phyloP scores from a whole-genome alignment of 495 filamentous ascomycete genomes.

The Aspergillus incahuasiensis region DNA sequence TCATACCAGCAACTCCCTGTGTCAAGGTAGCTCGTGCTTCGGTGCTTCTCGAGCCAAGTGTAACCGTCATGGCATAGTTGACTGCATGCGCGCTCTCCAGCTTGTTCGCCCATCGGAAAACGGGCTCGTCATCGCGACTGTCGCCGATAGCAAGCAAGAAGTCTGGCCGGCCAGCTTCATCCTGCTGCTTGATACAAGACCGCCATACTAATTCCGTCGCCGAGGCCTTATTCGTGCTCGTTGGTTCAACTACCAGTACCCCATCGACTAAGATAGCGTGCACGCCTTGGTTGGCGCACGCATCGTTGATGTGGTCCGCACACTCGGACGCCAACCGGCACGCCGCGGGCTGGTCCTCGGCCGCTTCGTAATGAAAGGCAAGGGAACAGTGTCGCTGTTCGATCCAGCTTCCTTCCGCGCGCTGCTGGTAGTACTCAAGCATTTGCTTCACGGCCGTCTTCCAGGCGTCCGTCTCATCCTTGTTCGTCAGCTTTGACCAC shows the following conservation, averaged over 20 bases:
- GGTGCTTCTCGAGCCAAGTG: conserved; percentile 77
- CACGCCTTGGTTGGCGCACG: conserved; percentile 73
- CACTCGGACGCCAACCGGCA: conserved; percentile 76
- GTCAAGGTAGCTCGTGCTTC: conserved; percentile 81
- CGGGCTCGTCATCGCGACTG: conserved; percentile 84
- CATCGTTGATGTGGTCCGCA: conserved; percentile 89
- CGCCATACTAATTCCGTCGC: conserved; percentile 67
- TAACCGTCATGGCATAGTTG: conserved; percentile 72
- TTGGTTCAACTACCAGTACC: conserved; percentile 74
- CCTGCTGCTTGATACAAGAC: conserved; percentile 42
- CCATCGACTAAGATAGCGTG: conserved; percentile 77
- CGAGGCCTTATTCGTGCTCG: conserved; percentile 77
- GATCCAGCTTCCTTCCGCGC: conserved; percentile 78
- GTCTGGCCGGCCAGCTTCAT: conserved; percentile 50
- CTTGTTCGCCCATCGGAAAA: conserved; percentile 89
- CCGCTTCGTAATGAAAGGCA: conserved; percentile 80
- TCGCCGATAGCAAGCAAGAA: conserved; percentile 86
- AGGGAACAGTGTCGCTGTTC: conserved; percentile 83
- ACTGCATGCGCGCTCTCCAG: conserved; percentile 52
- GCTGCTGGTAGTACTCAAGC: conserved; percentile 80
- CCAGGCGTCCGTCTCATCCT: conserved; percentile 62
- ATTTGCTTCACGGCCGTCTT: conserved; percentile 72
- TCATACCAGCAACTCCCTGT: conserved; percentile 75
- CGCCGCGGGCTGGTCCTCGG: conserved; percentile 69
- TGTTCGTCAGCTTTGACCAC: conserved; percentile 73